Evolutionary conservation across 129 eudicot species (phyloP).

Genomic region (carrot (Daucus carota)): DNA sequence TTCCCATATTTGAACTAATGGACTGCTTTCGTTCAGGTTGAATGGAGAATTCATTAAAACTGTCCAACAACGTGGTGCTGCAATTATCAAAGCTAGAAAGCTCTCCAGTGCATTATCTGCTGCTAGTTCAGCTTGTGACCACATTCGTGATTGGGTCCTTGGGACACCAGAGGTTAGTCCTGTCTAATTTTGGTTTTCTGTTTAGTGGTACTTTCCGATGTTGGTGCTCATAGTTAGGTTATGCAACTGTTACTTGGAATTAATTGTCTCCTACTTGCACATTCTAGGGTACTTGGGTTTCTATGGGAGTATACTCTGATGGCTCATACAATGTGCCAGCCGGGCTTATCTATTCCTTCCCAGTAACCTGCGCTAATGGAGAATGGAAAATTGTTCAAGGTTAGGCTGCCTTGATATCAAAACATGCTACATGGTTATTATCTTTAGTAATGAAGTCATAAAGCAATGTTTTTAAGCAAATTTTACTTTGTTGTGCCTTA

Average conservation of each 20-base stretch:
- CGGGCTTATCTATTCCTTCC: constrained; percentile 97
- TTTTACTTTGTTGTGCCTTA: not conserved
- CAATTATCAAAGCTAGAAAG: constrained; percentile 98
- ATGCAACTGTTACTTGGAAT: not conserved
- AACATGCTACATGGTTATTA: not conserved
- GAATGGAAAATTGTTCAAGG: constrained; percentile 98
- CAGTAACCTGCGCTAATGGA: constrained; percentile 87
- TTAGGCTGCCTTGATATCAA: constrained; percentile 10
- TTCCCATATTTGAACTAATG: not conserved
- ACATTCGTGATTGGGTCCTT: constrained; percentile 97
- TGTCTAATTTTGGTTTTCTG: not conserved
- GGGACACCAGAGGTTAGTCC: constrained; percentile 92
- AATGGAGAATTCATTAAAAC: constrained; percentile 79
- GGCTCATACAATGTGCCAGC: constrained; percentile 98
- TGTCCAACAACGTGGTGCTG: constrained; percentile 99
- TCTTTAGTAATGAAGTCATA: not conserved
- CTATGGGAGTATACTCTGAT: constrained; percentile 99
- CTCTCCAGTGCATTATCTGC: constrained; percentile 98
- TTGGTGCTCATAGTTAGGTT: not conserved
- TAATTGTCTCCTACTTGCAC: constrained; percentile 1
- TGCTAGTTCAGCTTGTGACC: constrained; percentile 99
- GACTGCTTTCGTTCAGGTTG: constrained; percentile 43
- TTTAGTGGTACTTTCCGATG: not conserved
- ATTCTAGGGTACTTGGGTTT: constrained; percentile 88
- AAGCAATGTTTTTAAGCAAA: not conserved